These are phyloP conservation scores for Sclerotinia spermophila DNA, from an alignment of 2,329 filamentous ascomycete genomes.

Conservation along the genomic window DNA sequence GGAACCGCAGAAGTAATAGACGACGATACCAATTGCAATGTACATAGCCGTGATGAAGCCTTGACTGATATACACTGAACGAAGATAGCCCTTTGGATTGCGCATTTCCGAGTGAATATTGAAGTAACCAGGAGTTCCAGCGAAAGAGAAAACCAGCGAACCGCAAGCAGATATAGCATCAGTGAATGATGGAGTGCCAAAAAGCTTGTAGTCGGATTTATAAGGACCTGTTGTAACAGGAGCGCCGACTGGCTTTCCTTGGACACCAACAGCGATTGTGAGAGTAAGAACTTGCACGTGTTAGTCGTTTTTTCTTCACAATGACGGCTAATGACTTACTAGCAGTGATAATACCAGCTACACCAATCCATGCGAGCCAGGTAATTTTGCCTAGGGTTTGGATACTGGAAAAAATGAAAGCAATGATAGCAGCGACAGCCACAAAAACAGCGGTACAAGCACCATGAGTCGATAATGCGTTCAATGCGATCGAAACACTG, in stretches of 20 bases:
- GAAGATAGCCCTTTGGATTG: conserved; percentile 55
- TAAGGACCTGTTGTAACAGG: conserved; percentile 46
- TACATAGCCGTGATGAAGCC: conserved; percentile 41
- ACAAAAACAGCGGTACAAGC: conserved; percentile 57
- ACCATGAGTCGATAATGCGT: conserved; percentile 55
- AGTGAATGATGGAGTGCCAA: conserved; percentile 55
- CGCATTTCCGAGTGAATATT: conserved; percentile 65
- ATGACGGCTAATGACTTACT: neutral
- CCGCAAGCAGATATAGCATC: conserved; percentile 54
- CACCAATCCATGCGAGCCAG: conserved; percentile 60
- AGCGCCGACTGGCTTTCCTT: conserved; percentile 30
- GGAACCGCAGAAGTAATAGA: conserved; percentile 45
- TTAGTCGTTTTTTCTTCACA: neutral
- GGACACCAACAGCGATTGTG: conserved; percentile 51
- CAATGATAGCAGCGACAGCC: conserved; percentile 49
- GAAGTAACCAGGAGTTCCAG: conserved; percentile 58
- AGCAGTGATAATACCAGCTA: conserved; percentile 54
- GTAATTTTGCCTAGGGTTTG: conserved; percentile 59
- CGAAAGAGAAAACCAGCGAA: conserved; percentile 58
- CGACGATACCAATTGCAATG: conserved; percentile 42
- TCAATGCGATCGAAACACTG: conserved; percentile 40
- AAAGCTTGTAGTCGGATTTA: conserved; percentile 55
- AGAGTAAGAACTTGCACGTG: conserved; percentile 44
- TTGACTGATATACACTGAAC: conserved; percentile 49
- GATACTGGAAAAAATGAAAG: conserved; percentile 49